Evolutionary conservation across 495 filamentous ascomycete species (phyloP).

Genomic region (Xylaria telfairii): DNA sequence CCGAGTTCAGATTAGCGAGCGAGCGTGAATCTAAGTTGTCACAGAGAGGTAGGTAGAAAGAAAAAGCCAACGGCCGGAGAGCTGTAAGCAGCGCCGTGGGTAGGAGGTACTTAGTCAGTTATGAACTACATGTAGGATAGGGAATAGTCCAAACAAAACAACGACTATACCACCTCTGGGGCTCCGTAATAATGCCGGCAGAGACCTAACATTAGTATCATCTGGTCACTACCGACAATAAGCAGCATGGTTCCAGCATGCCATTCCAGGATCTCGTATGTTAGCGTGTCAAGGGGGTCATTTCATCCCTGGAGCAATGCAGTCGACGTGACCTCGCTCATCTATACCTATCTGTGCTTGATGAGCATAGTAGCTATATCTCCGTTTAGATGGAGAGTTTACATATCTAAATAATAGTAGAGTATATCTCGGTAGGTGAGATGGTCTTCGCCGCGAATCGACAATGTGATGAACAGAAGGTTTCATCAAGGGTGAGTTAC

Average conservation of each 20-base stretch:
- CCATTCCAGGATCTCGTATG: not conserved
- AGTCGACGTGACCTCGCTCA: not conserved
- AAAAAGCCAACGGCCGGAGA: not conserved
- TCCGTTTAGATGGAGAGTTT: no score
- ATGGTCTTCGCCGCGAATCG: not conserved
- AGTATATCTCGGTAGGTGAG: no score
- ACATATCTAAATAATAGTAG: no score
- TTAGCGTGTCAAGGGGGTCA: constrained; percentile 1
- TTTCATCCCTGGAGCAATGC: not conserved
- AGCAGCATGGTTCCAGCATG: constrained; percentile 2
- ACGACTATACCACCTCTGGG: not conserved
- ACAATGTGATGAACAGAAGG: not conserved
- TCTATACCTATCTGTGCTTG: no score
- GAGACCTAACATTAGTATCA: not conserved
- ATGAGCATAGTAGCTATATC: not conserved
- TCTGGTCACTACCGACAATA: not conserved
- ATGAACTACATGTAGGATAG: not conserved
- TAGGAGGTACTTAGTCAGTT: not conserved
- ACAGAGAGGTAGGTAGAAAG: not conserved
- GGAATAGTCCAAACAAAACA: not conserved
- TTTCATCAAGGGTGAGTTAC: no score
- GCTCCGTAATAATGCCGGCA: not conserved
- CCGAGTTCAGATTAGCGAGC: not conserved
- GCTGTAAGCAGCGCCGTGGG: not conserved
- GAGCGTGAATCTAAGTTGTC: not conserved